Base-by-base conservation (phyloP, 2,329 filamentous ascomycete genomes). In the Botryotinia globosa region DNA sequence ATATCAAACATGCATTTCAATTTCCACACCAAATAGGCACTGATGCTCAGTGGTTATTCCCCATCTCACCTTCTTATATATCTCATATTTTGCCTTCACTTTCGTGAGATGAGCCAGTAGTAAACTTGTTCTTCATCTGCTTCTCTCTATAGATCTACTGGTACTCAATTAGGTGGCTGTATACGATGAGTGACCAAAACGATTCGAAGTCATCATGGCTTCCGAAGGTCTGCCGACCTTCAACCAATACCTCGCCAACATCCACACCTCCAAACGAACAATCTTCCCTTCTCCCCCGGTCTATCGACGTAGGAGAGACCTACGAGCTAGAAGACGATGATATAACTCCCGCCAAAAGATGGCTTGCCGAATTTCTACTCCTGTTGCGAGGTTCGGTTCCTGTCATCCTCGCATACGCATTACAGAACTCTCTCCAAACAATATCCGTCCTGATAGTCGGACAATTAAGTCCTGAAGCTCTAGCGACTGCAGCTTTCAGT, bases 391-490 rank as follows among this genome's bases (percentile, higher is more conserved):
- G 89, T 37, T 92, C 92, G 0, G 81, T 93, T 0, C 93, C 93
- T 0, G 91, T 97, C 4, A 94, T 97, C 74, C 80, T 97, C 54
- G 93, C 93, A 73, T 97, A 97, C 81, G 91, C 91, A 14, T 85
- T 97, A 8, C 94, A 97, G 74, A 97, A 95, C 81, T 94, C 91
- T 8, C 84, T 97, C 0, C 94, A 97, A 80, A 97, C 94, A 0
- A 80, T 92, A 1, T 96, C 93, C 0, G 92, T 97, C 7, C 83
- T 97, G 63, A 90, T 97, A 54, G 93, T 93, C 4, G 94, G 94
- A 16, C 89, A 92, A 4, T 84, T 94, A 0, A 94, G 92, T 0
- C 91, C 94, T 1, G 91, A 96, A 81, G 90, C 93, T 2, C 84
- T 97, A 10, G 92, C 94, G 0, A 92, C 91, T 0, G 91, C 93